A percentile compares a stretch with the other conserved stretches of the same genome.
These are phyloP conservation scores for Copromyces sp. DNA, from an alignment of 495 filamentous ascomycete species.

Conservation along the genomic window DNA sequence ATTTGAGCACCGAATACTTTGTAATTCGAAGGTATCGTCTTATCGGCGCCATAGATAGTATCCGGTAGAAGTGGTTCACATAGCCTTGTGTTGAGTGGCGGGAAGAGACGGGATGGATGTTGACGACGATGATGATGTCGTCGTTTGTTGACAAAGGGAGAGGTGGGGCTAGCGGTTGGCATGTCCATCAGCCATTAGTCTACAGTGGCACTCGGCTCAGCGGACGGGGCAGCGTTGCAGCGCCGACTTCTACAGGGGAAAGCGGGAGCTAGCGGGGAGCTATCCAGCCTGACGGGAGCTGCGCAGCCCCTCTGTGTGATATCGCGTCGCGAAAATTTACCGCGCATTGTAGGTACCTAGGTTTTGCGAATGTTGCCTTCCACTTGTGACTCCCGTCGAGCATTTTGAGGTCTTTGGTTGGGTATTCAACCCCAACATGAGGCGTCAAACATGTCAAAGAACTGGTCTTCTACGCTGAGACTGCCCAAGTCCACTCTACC, in stretches of 20 bases:
- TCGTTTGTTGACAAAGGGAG: not conserved
- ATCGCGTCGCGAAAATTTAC: slow-evolving; percentile 7
- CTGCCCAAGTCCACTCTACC: slow-evolving; percentile 40
- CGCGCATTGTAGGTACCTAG: not conserved
- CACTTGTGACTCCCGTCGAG: not conserved
- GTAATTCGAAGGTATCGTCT: slow-evolving; percentile 76
- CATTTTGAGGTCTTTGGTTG: not conserved
- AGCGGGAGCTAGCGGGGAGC: not conserved
- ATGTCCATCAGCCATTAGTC: too few relatives aligned
- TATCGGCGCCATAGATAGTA: slow-evolving; percentile 59
- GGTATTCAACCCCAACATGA: slow-evolving; percentile 7
- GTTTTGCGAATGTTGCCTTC: not conserved
- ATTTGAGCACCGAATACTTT: slow-evolving; percentile 86
- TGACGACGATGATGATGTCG: not conserved
- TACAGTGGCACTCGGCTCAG: not conserved
- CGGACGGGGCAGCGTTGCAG: slow-evolving; percentile 11
- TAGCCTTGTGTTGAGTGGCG: not conserved
- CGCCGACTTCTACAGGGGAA: slow-evolving; percentile 8
- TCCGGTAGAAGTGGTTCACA: not conserved
- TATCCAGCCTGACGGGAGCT: slow-evolving; percentile 3
- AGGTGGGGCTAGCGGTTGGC: not conserved
- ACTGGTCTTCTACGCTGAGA: slow-evolving; percentile 38
- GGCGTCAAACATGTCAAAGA: slow-evolving; percentile 33
- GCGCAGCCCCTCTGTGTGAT: not conserved
- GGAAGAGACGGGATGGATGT: not conserved